phyloP scores from a whole-genome alignment of 2,329 filamentous ascomycete genomes.

The Beauveria varroae region DNA sequence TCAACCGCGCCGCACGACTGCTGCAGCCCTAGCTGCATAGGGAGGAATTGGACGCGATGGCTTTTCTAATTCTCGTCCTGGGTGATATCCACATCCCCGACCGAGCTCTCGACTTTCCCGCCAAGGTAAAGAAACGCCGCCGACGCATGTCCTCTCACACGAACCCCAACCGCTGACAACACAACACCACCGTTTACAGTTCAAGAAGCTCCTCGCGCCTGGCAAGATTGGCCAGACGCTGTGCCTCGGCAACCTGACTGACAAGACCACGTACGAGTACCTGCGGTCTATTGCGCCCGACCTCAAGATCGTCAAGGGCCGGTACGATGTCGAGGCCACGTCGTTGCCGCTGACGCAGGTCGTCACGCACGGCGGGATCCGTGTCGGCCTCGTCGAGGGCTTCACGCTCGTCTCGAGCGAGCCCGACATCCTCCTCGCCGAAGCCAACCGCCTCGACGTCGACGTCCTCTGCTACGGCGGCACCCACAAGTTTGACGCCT shows the following conservation, averaged over 20 bases:
- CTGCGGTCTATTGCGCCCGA: slow-evolving; percentile 66
- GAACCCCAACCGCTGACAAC: neutral
- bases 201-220: slow-evolving; percentile 76
- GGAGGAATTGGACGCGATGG: slow-evolving; percentile 45
- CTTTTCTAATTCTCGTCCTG: slow-evolving; percentile 84
- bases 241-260: slow-evolving; percentile 73
- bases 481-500: slow-evolving; percentile 61
- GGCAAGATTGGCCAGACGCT: slow-evolving; percentile 78
- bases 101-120: slow-evolving; percentile 80
- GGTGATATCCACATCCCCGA: slow-evolving; percentile 93
- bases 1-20: slow-evolving; percentile 14
- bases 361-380: slow-evolving; percentile 57
- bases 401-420: slow-evolving; percentile 62
- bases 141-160: neutral
- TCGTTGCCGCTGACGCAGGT: slow-evolving; percentile 58
- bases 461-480: slow-evolving; percentile 64
- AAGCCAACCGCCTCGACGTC: slow-evolving; percentile 61
- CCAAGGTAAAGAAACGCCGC: slow-evolving; percentile 60
- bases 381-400: slow-evolving; percentile 60
- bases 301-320: slow-evolving; percentile 62
- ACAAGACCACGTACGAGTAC: slow-evolving; percentile 74
- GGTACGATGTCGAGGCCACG: slow-evolving; percentile 59
- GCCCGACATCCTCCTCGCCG: slow-evolving; percentile 58
- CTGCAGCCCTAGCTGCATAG: slow-evolving; percentile 22
- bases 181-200: slow-evolving; percentile 39